phyloP scores from a whole-genome alignment of 129 eudicot genomes.

The Oenanthe sinensis region DNA sequence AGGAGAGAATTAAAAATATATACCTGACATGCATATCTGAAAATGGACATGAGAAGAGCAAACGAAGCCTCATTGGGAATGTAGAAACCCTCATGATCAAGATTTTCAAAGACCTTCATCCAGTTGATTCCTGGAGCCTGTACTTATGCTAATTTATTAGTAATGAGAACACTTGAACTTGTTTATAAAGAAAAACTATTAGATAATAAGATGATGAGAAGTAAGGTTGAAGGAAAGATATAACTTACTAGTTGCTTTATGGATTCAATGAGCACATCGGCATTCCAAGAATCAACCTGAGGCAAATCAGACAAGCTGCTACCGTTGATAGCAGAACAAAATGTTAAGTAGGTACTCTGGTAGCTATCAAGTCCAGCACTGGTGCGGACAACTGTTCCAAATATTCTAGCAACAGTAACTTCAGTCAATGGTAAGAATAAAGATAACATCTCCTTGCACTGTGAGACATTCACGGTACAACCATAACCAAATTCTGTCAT shows the following conservation, averaged over 20 bases:
- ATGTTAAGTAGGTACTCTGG: constrained; percentile 52
- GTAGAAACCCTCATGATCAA: constrained; percentile 87
- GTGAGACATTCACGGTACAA: constrained; percentile 54
- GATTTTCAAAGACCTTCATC: constrained; percentile 62
- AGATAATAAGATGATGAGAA: not conserved
- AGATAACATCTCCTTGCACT: constrained; percentile 79
- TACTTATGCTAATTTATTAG: not conserved
- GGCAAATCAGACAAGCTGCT: constrained; percentile 41
- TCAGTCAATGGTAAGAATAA: constrained; percentile 74
- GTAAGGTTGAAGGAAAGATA: not conserved
- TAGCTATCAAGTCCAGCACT: constrained; percentile 55
- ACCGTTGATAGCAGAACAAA: constrained; percentile 67
- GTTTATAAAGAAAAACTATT: not conserved
- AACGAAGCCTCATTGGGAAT: constrained; percentile 69
- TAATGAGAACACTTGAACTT: not conserved
- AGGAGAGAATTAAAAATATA: not conserved
- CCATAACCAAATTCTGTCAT: constrained; percentile 90
- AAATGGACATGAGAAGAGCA: constrained; percentile 55
- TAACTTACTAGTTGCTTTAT: constrained; percentile 67
- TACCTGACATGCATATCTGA: constrained; percentile 75
- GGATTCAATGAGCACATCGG: constrained; percentile 65
- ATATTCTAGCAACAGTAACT: constrained; percentile 57
- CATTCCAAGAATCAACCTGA: constrained; percentile 63
- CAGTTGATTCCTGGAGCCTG: constrained; percentile 90
- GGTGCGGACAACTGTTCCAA: constrained; percentile 63